Percentiles rank a stretch among this genome's conserved stretches.
These are phyloP conservation scores for Ulmus americana DNA, from an alignment of 331 rosid genomes.

Conservation along the genomic window DNA sequence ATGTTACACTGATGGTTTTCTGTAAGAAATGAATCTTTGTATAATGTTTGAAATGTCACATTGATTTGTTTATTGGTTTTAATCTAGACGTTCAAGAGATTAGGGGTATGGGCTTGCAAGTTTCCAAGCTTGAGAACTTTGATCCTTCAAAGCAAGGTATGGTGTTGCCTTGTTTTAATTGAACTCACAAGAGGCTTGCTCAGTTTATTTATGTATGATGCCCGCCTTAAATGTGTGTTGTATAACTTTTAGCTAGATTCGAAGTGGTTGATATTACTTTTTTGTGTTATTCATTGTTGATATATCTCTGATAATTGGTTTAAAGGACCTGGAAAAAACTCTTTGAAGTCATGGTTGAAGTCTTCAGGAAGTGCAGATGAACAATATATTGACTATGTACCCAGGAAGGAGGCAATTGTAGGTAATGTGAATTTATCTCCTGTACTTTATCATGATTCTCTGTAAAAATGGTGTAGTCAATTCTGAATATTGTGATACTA, in stretches of 20 bases:
- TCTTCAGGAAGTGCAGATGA: conserved; percentile 41
- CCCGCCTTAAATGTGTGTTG: not conserved
- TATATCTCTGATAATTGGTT: conserved; percentile 9
- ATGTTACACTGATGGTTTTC: not conserved
- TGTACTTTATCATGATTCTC: conserved; percentile 12
- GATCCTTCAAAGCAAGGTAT: conserved; percentile 70
- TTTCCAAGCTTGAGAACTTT: conserved; percentile 69
- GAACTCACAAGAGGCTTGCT: conserved; percentile 6
- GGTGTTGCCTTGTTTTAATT: conserved; percentile 9
- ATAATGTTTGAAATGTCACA: conserved; percentile 5
- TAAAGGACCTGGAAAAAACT: conserved; percentile 44
- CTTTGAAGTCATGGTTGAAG: conserved; percentile 70
- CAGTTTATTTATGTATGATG: not conserved
- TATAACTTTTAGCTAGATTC: conserved; percentile 10
- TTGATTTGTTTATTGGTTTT: conserved; percentile 23
- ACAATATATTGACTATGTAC: conserved; percentile 13
- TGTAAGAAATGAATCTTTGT: too few relatives aligned
- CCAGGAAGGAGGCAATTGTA: conserved; percentile 16
- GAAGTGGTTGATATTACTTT: conserved; percentile 4
- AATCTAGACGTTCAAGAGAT: conserved; percentile 78
- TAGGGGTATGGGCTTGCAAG: conserved; percentile 93
- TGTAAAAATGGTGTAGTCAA: conserved; percentile 21
- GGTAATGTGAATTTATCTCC: conserved; percentile 23
- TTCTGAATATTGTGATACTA: conserved; percentile 12
- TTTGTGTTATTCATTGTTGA: conserved; percentile 16